phyloP scores from a whole-genome alignment of 306 rosid genomes.

The Begonia fuchsioides region DNA sequence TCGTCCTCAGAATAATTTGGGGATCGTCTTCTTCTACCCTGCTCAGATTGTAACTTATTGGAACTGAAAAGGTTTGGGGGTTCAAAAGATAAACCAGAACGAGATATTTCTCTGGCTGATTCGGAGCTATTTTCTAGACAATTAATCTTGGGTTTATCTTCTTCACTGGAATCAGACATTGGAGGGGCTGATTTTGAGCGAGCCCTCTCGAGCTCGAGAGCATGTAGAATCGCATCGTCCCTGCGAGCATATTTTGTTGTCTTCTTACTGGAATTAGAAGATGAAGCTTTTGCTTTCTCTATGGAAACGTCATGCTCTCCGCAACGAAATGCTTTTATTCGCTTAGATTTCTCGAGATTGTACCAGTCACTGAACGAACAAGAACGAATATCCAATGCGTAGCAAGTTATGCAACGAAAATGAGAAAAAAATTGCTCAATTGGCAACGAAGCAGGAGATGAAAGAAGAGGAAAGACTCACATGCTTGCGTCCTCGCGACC shows the following conservation, averaged over 20 bases:
- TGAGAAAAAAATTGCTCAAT: background rate
- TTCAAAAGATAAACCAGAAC: conserved; percentile 84
- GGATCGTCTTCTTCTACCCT: conserved; percentile 72
- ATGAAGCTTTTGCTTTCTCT: conserved; percentile 81
- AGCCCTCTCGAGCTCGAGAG: conserved; percentile 82
- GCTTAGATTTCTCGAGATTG: conserved; percentile 89
- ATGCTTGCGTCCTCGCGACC: conserved; percentile 99
- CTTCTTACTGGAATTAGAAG: conserved; percentile 61
- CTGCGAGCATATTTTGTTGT: conserved; percentile 93
- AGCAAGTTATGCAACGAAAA: background rate
- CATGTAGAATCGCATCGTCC: conserved; percentile 96
- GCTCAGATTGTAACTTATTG: conserved; percentile 49
- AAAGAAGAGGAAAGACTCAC: conserved; percentile 30
- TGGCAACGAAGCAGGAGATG: too few relatives aligned
- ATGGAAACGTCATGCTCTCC: conserved; percentile 88
- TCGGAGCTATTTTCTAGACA: conserved; percentile 55
- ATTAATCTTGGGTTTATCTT: conserved; percentile 31
- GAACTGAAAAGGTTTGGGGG: conserved; percentile 64
- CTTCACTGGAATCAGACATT: conserved; percentile 37
- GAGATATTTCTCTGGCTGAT: conserved; percentile 76
- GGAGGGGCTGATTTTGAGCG: conserved; percentile 29
- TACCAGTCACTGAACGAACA: conserved; percentile 72
- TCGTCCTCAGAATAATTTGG: conserved; percentile 98
- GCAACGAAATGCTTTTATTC: conserved; percentile 91
- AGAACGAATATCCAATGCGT: too few relatives aligned